A percentile compares a stretch with the other conserved stretches of the same genome.
phyloP scores from a whole-genome alignment of 2,329 filamentous ascomycete genomes.

The Metarhizium rileyi region DNA sequence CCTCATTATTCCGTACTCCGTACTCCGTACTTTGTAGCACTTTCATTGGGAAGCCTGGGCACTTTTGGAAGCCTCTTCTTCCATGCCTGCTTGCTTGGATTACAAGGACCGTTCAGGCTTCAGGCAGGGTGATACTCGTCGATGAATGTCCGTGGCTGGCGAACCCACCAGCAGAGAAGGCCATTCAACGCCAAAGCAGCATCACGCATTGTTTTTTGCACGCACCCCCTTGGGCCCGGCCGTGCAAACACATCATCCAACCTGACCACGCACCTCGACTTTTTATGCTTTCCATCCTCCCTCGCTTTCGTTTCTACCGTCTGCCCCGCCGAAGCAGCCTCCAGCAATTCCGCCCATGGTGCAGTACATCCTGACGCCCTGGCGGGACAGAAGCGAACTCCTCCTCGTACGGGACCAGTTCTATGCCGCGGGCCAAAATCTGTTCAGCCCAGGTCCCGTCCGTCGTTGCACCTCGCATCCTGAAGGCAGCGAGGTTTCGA shows the following conservation, averaged over 20 bases:
- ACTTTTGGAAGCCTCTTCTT: background rate
- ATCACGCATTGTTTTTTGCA: too few species aligned
- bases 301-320: too few species aligned
- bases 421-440: conserved; percentile 30
- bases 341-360: conserved; percentile 37
- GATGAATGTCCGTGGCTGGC: background rate
- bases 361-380: conserved; percentile 64
- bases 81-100: background rate
- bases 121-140: background rate
- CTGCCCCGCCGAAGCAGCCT: too few species aligned
- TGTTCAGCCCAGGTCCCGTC: conserved; percentile 2
- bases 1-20: too few species aligned
- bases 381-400: conserved; percentile 58
- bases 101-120: background rate
- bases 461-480: background rate
- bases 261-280: too few species aligned
- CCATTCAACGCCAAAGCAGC: background rate
- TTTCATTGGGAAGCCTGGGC: background rate
- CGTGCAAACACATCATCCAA: too few species aligned
- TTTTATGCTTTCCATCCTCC: too few species aligned
- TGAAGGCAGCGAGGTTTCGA: background rate
- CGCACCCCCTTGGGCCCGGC: too few species aligned
- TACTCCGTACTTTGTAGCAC: too few species aligned
- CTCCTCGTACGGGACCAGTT: conserved; percentile 55
- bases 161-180: background rate